Evolutionary conservation across 805 yeast genomes (phyloP).

Genomic region (Komagataella phaffii): DNA sequence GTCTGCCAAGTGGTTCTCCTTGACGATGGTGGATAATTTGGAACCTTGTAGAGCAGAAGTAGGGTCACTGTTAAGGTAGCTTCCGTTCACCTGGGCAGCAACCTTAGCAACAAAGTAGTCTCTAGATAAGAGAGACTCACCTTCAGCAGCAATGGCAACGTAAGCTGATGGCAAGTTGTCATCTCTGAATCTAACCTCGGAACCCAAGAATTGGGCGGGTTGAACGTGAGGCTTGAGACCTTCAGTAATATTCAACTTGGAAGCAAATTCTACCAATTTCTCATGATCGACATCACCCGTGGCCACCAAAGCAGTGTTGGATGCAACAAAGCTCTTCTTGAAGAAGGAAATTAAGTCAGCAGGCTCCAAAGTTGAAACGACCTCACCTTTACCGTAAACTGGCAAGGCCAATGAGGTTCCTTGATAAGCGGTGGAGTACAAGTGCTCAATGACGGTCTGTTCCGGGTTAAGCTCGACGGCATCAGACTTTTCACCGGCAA

Average conservation of each 20-base stretch:
- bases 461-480: conserved; percentile 43
- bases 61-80: conserved; percentile 38
- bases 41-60: conserved; percentile 47
- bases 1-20: conserved; percentile 63
- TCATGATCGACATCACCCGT: conserved; percentile 65
- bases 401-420: conserved; percentile 74
- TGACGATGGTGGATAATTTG: conserved; percentile 55
- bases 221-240: conserved; percentile 35
- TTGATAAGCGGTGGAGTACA: conserved; percentile 78
- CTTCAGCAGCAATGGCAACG: conserved; percentile 62
- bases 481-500: conserved; percentile 32
- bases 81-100: conserved; percentile 52
- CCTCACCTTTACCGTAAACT: conserved; percentile 58
- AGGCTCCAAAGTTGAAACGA: conserved; percentile 41
- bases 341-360: conserved; percentile 46
- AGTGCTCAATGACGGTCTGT: conserved; percentile 54
- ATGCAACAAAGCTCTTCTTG: conserved; percentile 40
- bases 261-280: conserved; percentile 52
- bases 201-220: conserved; percentile 64
- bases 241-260: conserved; percentile 31
- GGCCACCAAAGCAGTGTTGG: conserved; percentile 54
- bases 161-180: conserved; percentile 76
- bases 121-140: conserved; percentile 52
- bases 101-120: conserved; percentile 61
- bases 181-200: conserved; percentile 80